A percentile compares a stretch with the other conserved stretches of the same genome.
These are phyloP conservation scores for Penicillium pancosmium DNA, from an alignment of 495 filamentous ascomycete genomes.

Conservation along the genomic window DNA sequence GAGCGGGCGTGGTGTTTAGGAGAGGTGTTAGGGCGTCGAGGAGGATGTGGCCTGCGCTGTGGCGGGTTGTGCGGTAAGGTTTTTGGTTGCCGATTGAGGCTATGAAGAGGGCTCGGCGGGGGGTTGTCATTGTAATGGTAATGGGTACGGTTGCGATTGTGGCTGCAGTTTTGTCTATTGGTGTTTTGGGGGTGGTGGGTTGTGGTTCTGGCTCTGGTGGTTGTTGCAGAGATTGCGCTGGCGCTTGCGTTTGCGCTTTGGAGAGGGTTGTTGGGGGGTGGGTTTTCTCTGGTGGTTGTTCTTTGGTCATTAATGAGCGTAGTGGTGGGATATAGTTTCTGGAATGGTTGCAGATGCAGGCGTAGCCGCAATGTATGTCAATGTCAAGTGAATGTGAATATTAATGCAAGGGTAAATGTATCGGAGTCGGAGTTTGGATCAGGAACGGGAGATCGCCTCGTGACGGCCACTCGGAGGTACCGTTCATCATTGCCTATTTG, in stretches of 20 bases:
- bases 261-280: background rate
- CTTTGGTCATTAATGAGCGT: background rate
- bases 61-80: slow-evolving; percentile 69
- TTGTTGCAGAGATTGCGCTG: background rate
- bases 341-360: too few species aligned
- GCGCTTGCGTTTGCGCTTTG: background rate
- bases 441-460: slow-evolving; percentile 28
- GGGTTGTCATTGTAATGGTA: slow-evolving; percentile 4
- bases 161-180: background rate
- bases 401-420: background rate
- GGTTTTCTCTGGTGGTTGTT: background rate
- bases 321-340: too few species aligned
- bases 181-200: background rate
- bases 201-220: slow-evolving; percentile 2
- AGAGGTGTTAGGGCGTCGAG: slow-evolving; percentile 55
- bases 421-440: slow-evolving; percentile 5
- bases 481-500: background rate
- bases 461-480: slow-evolving; percentile 15
- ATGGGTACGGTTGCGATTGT: background rate
- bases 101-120: slow-evolving; percentile 58
- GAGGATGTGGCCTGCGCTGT: slow-evolving; percentile 77
- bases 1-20: slow-evolving; percentile 47
- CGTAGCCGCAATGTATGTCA: too few species aligned
- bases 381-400: background rate
- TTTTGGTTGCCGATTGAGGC: slow-evolving; percentile 73